Conservation (phyloP, 495 filamentous ascomycete genomes). For the Lasiosphaeria miniovina region DNA sequence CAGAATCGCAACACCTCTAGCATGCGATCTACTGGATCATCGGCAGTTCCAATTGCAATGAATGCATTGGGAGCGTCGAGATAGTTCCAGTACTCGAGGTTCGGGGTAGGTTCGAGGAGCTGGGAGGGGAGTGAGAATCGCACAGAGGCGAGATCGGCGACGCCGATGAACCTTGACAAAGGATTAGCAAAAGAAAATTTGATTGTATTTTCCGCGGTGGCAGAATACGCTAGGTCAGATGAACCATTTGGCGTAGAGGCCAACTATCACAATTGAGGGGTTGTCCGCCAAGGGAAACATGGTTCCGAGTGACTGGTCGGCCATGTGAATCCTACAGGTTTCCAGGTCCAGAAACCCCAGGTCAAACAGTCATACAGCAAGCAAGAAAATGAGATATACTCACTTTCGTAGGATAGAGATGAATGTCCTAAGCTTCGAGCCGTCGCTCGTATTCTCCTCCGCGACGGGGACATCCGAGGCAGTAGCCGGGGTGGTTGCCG, state of each 20-base stretch:
- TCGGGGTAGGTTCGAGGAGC: conserved; percentile 90
- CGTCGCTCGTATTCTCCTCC: conserved; percentile 70
- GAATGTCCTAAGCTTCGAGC: conserved; percentile 80
- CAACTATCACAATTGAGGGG: neutral
- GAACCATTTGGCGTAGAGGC: neutral
- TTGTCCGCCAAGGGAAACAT: no score
- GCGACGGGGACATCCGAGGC: conserved; percentile 9
- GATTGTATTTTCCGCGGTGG: neutral
- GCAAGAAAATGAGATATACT: conserved; percentile 22
- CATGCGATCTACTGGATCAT: conserved; percentile 88
- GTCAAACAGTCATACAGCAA: no score
- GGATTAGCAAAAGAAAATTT: conserved; percentile 5
- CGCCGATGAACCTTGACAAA: conserved; percentile 75
- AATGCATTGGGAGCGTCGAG: conserved; percentile 94
- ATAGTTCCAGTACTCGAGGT: conserved; percentile 99
- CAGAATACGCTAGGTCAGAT: neutral
- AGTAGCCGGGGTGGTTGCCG: conserved; percentile 6
- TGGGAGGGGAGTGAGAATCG: conserved; percentile 95
- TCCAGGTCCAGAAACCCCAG: no score
- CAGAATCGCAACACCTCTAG: conserved; percentile 90
- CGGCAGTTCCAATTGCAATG: conserved; percentile 90
- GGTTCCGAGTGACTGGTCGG: no score
- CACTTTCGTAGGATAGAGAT: conserved; percentile 79
- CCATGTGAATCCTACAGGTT: no score
- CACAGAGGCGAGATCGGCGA: conserved; percentile 90